These are phyloP conservation scores for Thielaviopsis populi DNA, from an alignment of 2,329 filamentous ascomycete genomes.

Conservation along the genomic window DNA sequence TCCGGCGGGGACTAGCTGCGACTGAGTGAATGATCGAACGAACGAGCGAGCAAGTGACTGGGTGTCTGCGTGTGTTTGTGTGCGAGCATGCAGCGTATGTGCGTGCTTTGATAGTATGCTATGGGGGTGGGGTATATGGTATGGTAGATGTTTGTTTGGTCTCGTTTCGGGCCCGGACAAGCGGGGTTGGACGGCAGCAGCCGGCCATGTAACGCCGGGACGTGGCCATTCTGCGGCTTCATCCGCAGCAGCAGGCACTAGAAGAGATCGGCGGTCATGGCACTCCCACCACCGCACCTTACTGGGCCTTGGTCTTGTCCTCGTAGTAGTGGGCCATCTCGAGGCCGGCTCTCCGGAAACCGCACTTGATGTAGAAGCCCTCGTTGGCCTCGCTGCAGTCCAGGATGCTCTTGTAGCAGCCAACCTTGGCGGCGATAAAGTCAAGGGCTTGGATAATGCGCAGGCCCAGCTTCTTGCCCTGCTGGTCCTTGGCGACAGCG, in stretches of 20 bases:
- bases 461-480: conserved; percentile 91
- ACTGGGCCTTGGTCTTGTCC: conserved; percentile 32
- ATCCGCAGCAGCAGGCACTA: not conserved
- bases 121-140: not conserved
- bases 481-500: conserved; percentile 84
- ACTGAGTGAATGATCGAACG: too few relatives aligned
- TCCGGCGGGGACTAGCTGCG: not conserved
- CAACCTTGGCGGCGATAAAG: conserved; percentile 69
- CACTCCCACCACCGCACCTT: not conserved
- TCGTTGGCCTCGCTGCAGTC: conserved; percentile 95
- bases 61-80: not conserved
- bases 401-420: conserved; percentile 94
- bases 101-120: too few relatives aligned
- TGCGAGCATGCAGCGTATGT: not conserved
- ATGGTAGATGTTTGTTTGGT: not conserved
- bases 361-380: conserved; percentile 96
- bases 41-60: too few relatives aligned
- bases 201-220: not conserved
- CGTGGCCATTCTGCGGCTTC: not conserved
- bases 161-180: not conserved
- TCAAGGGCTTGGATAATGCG: conserved; percentile 90
- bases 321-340: conserved; percentile 98
- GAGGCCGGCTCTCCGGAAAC: conserved; percentile 77
- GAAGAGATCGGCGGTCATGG: not conserved
- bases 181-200: not conserved